These are phyloP conservation scores for Hypoxylon sp. DNA, from an alignment of 2,329 filamentous ascomycete species.

Conservation along the genomic window DNA sequence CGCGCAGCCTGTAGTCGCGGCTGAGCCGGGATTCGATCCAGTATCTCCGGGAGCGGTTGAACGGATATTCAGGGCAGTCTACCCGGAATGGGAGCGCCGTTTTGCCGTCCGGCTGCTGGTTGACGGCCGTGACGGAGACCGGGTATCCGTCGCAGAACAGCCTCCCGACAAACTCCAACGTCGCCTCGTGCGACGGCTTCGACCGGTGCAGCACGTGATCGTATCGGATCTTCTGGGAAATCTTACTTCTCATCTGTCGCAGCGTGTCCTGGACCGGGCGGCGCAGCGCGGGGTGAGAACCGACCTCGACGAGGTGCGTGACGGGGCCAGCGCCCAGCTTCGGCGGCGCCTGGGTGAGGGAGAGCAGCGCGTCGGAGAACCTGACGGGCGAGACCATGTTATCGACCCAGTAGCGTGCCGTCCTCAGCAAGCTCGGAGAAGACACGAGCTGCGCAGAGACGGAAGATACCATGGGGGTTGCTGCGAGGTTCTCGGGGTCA, in stretches of 20 bases:
- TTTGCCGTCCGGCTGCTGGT: background rate
- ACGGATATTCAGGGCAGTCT: slow-evolving; percentile 15
- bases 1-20: background rate
- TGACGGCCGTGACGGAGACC: background rate
- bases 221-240: background rate
- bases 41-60: slow-evolving; percentile 11
- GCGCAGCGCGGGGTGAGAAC: slow-evolving; percentile 10
- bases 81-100: background rate
- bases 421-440: background rate
- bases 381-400: background rate
- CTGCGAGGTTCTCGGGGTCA: background rate
- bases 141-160: background rate
- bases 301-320: slow-evolving; percentile 6
- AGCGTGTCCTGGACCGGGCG: slow-evolving; percentile 7
- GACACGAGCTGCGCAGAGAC: background rate
- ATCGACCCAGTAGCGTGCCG: background rate
- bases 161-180: background rate
- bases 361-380: slow-evolving; percentile 2
- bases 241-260: background rate
- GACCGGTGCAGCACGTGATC: background rate
- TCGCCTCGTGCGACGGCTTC: background rate
- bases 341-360: background rate
- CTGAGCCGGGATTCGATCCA: slow-evolving; percentile 10
- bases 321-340: too few species aligned
- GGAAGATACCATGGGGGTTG: background rate